A percentile compares a stretch with the other conserved stretches of the same genome.
Conservation (phyloP, 768 basidiomycete species). For the Cystofilobasidium macerans region DNA sequence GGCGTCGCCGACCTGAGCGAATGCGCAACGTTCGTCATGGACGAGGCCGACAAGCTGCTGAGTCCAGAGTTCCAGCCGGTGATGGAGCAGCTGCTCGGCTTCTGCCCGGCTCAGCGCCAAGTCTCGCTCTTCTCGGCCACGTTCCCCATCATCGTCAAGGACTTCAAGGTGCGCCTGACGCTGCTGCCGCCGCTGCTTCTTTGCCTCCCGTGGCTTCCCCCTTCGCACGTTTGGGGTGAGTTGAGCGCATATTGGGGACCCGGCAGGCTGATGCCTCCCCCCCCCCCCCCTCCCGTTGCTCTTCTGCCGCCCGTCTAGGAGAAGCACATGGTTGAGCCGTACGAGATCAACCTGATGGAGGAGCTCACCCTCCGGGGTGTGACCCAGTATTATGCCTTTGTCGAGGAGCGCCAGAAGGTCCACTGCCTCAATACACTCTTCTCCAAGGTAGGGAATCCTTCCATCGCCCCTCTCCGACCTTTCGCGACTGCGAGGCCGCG, state of each 20-base stretch:
- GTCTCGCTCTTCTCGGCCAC: conserved; percentile 99
- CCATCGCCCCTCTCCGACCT: not conserved
- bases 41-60: conserved; percentile 96
- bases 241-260: no score
- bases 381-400: conserved; percentile 98
- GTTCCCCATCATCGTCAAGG: conserved; percentile 97
- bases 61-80: conserved; percentile 96
- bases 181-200: no score
- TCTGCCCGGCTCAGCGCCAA: conserved; percentile 73
- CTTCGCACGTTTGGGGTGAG: not conserved
- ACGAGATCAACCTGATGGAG: conserved; percentile 99
- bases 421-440: conserved; percentile 99
- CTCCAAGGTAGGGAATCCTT: conserved; percentile 60
- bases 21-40: conserved; percentile 97
- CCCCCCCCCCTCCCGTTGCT: conserved; percentile 7
- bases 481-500: no score
- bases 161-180: conserved; percentile 93
- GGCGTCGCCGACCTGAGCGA: conserved; percentile 83
- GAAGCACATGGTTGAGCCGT: conserved; percentile 88
- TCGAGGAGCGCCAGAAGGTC: conserved; percentile 98
- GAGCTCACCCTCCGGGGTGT: conserved; percentile 97
- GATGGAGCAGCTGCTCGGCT: conserved; percentile 85
- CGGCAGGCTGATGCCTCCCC: no score
- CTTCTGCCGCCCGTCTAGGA: conserved; percentile 46
- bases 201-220: not conserved